Base-by-base conservation (phyloP, 108 stramenopile species). In the Pseudonitzschia multistriata region DNA sequence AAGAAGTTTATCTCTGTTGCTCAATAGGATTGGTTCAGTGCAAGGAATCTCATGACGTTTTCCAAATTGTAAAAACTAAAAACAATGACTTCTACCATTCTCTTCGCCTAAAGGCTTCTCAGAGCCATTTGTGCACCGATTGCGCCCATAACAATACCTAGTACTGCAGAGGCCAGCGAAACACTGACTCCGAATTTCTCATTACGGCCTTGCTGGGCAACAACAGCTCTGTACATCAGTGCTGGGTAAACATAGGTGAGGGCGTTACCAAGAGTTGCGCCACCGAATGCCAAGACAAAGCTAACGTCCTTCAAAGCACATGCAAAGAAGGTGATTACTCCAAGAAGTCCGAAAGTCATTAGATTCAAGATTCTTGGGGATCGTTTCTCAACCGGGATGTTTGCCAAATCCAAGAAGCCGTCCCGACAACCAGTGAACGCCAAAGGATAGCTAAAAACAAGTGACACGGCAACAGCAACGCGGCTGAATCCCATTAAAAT, bases 231-330 rank as follows among this genome's bases (percentile, higher is more conserved):
- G 67, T 83, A 84, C 91, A 96, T 95, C 48, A 94, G 30, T 17
- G 92, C 89, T 3, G 96, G 96, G 82, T 90, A 92, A 34, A 95
- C 73, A 72, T 92, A 96, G 49, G 91, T 89, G 68, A 96, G 85
- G 8, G 88, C 84, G 66, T 92, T 96, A 19, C 96, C 98, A 34
- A 98, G 72, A 29, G 96, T 89, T 3, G 98, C 98, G 34, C 98
- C 98, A 37, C 94, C 94, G 67, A 98, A 93, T n/a, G 93, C 90
- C 65, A 90, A 73, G 31, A 95, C 90, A 76, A 91, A 90, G 59
- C 85, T 85, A n/a, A 95, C 82, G 71, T 95, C 91, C 62, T 78
- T 92, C 33, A 95, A 64, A 27, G 74, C 77, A 48, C 76, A 76
- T 21, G 94, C 94, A 77, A 86, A 57, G 30, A 62, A 68, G 33